Evolutionary conservation across 331 rosid species (phyloP).

Genomic region (Acacia pycnantha): DNA sequence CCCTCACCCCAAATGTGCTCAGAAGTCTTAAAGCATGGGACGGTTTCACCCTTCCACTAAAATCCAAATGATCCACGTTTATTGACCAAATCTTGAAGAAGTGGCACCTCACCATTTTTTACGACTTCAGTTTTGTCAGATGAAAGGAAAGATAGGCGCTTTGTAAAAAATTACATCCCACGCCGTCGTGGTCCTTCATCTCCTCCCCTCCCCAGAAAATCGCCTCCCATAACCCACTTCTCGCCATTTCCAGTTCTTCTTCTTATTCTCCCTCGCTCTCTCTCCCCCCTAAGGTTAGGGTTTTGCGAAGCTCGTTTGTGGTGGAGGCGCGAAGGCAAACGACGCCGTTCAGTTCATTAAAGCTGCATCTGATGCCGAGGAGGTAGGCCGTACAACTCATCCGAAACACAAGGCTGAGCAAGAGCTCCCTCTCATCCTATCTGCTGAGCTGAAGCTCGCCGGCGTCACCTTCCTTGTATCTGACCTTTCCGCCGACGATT

Average conservation of each 20-base stretch:
- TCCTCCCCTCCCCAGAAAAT: no score
- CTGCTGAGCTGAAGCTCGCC: constrained; percentile 61
- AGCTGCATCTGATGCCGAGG: constrained; percentile 71
- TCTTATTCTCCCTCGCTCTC: neutral
- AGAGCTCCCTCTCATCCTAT: constrained; percentile 62
- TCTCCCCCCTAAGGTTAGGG: constrained; percentile 51
- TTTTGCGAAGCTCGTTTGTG: neutral
- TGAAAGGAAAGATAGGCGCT: no score
- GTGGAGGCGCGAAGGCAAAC: constrained; percentile 64
- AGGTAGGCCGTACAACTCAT: constrained; percentile 47
- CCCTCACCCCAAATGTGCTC: no score
- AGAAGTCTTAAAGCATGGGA: no score
- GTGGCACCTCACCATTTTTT: no score
- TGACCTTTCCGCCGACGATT: constrained; percentile 38
- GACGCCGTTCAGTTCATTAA: constrained; percentile 81
- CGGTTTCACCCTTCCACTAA: no score
- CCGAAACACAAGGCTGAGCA: constrained; percentile 89
- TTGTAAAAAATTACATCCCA: no score
- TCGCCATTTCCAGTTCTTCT: constrained; percentile 39
- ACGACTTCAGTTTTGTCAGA: no score
- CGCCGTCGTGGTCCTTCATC: no score
- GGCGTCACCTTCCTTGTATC: constrained; percentile 49
- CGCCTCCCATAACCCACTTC: neutral
- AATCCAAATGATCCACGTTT: no score
- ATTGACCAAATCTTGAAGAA: no score